Evolutionary conservation across 768 basidiomycete genomes (phyloP), one percentile per base, ranked within the genome.

Genomic region (Lentinula aciculospora): DNA sequence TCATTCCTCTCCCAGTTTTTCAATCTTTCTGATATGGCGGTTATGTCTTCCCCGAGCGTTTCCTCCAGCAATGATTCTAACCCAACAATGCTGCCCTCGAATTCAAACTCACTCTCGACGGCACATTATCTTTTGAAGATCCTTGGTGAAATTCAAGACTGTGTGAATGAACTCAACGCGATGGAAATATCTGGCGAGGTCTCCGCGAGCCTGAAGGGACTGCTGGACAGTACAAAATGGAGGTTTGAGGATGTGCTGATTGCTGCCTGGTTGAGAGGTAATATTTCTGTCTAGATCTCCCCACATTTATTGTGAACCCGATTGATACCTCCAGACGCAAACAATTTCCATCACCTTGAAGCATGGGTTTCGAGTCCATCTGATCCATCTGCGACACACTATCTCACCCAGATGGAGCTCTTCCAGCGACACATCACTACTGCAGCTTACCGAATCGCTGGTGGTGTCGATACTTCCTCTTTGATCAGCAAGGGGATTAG

Each of bases 1-100:
- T 84, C 88, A 3, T 78, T 90, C 23, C 71, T 97, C 44, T 94
- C 92, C 3, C 83, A 92, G 62, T 92, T 93, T 72, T 95, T 98
- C 76, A 77, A 75, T 53, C 74, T 94, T 49, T 92, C 92, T 6
- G 92, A 90, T 65, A 80, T 88, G 65, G 81, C 84, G 3, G 83
- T 92, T 31, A 83, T 81, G 73, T 75, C 85, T 27, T 76, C 83
- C 1, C 68, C 79, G 0, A 68, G 65, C 46, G 46, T 65, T 29
- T 74, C 71, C 32, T 17, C 34, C 13, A 65, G 72, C 6, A 71
- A 72, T 53, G 72, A 72, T 36, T 65, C 76, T 6, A 64, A 75
- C 4, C 78, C 85, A 3, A 72, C 77, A 3, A 70, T 80, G 29
- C 75, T 97, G 36, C 97, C 97, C 10, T 73, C 72, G 29, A 81